Percentiles rank a stretch among this genome's conserved stretches.
phyloP scores from a whole-genome alignment of 2,329 filamentous ascomycete species.

The Metarhizium humberi region DNA sequence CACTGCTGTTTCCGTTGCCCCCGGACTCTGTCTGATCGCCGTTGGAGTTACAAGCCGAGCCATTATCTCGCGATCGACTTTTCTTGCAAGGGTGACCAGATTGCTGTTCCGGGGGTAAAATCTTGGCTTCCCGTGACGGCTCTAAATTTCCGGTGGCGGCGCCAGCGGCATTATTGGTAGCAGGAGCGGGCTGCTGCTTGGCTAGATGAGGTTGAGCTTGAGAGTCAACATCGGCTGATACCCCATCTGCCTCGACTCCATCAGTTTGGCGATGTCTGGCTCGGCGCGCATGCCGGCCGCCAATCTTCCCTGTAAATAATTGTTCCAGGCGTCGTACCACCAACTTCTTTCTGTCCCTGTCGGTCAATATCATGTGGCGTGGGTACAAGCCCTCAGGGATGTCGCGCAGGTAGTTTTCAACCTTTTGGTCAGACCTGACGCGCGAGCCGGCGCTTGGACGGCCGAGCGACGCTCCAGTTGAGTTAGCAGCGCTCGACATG shows the following conservation, averaged over 20 bases:
- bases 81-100: conserved; percentile 26
- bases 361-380: conserved; percentile 51
- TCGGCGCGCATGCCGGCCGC: conserved; percentile 26
- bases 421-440: conserved; percentile 44
- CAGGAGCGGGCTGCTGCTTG: conserved; percentile 24
- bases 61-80: conserved; percentile 31
- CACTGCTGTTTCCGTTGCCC: conserved; percentile 20
- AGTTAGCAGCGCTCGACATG: conserved; percentile 45
- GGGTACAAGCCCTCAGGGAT: conserved; percentile 63
- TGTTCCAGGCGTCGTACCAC: conserved; percentile 71
- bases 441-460: conserved; percentile 27
- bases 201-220: conserved; percentile 16
- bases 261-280: conserved; percentile 12
- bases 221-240: conserved; percentile 18
- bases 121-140: conserved; percentile 38
- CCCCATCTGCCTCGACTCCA: not conserved
- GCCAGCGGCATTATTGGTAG: conserved; percentile 1
- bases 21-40: conserved; percentile 36
- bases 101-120: conserved; percentile 26
- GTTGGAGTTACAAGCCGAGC: conserved; percentile 37
- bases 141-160: conserved; percentile 15
- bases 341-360: conserved; percentile 66
- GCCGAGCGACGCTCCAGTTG: conserved; percentile 29
- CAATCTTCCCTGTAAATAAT: conserved; percentile 66
- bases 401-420: conserved; percentile 61